Evolutionary conservation across 805 yeast species (phyloP), one percentile per base, ranked within the genome.

Genomic region (Kodamaea neixiangensis): DNA sequence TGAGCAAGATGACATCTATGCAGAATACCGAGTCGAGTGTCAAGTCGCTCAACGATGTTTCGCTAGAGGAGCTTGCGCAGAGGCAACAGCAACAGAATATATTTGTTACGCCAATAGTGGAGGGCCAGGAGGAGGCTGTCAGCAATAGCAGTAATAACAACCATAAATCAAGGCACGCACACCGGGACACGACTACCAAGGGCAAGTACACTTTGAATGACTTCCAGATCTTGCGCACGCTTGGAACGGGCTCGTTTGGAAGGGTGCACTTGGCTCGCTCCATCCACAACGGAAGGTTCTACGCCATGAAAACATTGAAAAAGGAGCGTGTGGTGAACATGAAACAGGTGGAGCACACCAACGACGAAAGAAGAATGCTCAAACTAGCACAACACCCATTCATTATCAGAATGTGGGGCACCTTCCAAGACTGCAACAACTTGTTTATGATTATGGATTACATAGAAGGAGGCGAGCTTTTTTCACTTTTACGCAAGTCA

Each of bases 391-490:
- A 81, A 55, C 86, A 81, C 58, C 86, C 86, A 5, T 81, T 81
- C 54, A 69, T 81, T 55, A 81, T 80, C 54, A 63, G 85, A 50
- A 80, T 81, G 85, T 81, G 86, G 86, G 86, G 86, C n/a, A 81
- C 85, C 5, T 81, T 77, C 59, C 85, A 81, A 62, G 86, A 81
- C 58, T 70, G 80, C 35, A 74, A 73, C 56, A 79, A 79, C 56
- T 65, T 81, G 50, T 81, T 81, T 55, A 80, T 81, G 85, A 79
- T 81, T 34, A 81, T 81, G 86, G 86, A 81, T 60, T 81, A 80
- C 64, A 80, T 81, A 58, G 86, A 81, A 63, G 86, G 86, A 19
- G 86, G 86, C 20, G 86, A 81, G 64, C 69, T 81, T 47, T 81
- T 81, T 57, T 77, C 82, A 2, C 63, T 81, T 41, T 70, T 81